phyloP scores from a whole-genome alignment of 1,284 basidiomycete genomes.

The Coniophora puteana region DNA sequence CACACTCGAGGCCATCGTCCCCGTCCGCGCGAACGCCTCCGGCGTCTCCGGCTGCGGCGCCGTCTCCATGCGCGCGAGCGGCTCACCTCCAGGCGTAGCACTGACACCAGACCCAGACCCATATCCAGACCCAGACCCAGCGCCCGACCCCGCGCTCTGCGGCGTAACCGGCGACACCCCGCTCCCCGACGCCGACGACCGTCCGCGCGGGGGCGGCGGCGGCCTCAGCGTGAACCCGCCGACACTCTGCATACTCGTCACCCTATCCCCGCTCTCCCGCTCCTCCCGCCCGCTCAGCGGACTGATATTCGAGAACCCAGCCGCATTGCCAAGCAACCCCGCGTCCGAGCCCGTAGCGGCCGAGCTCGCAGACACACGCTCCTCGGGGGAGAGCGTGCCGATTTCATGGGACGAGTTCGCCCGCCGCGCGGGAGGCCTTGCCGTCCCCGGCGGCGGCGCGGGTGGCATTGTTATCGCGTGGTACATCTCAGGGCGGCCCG shows the following conservation, averaged over 20 bases:
- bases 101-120: not conserved
- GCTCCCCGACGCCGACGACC: not conserved
- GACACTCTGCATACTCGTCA: not conserved
- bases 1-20: too few relatives aligned
- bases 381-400: too few relatives aligned
- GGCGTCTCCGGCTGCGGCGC: slow-evolving; percentile 10
- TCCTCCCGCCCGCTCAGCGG: not conserved
- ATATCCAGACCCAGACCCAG: slow-evolving; percentile 7
- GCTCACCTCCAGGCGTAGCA: too few relatives aligned
- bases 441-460: not conserved
- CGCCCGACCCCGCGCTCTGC: too few relatives aligned
- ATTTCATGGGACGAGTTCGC: too few relatives aligned
- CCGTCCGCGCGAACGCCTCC: too few relatives aligned
- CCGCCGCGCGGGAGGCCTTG: slow-evolving; percentile 9
- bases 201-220: not conserved
- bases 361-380: too few relatives aligned
- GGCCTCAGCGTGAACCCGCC: not conserved
- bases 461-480: not conserved
- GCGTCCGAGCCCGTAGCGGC: too few relatives aligned
- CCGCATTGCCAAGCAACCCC: too few relatives aligned
- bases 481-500: not conserved
- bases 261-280: not conserved
- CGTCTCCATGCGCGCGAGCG: not conserved
- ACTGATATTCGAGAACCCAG: too few relatives aligned
- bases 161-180: not conserved